Percentiles rank a stretch among this genome's conserved stretches.
These are phyloP conservation scores for Letharia columbiana DNA, from an alignment of 495 filamentous ascomycete species.

Conservation along the genomic window DNA sequence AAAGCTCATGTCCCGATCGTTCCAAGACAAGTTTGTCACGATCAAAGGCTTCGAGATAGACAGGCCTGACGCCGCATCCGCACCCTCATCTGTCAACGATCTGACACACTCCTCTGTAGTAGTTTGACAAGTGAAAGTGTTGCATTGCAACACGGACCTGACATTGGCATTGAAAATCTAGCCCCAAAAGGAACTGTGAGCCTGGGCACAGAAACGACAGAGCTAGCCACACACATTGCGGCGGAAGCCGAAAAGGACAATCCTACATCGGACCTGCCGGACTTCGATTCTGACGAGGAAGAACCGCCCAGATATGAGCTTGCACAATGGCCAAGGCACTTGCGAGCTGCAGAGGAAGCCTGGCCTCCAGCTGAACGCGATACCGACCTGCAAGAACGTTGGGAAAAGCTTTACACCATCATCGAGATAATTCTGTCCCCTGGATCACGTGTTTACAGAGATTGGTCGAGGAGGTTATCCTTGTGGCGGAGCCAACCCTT, in stretches of 20 bases:
- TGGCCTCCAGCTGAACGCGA: neutral
- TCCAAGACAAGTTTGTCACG: neutral
- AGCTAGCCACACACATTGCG: neutral
- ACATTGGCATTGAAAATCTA: neutral
- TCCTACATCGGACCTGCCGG: neutral
- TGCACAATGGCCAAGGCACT: neutral
- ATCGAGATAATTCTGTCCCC: neutral
- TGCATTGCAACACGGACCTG: no score
- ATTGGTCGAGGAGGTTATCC: neutral
- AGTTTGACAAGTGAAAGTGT: no score
- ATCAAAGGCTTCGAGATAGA: neutral
- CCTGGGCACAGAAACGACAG: neutral
- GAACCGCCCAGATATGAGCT: neutral
- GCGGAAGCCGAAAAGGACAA: neutral
- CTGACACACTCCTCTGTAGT: no score
- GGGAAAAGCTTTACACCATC: neutral
- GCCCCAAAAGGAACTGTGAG: neutral
- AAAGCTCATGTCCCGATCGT: neutral
- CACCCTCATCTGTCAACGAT: no score
- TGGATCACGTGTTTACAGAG: neutral
- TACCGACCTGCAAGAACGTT: neutral
- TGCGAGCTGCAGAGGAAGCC: neutral
- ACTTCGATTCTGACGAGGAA: neutral
- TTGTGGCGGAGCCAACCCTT: neutral
- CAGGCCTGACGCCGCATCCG: no score